phyloP scores from a whole-genome alignment of 306 rosid species.

The Fragaria iinumae region DNA sequence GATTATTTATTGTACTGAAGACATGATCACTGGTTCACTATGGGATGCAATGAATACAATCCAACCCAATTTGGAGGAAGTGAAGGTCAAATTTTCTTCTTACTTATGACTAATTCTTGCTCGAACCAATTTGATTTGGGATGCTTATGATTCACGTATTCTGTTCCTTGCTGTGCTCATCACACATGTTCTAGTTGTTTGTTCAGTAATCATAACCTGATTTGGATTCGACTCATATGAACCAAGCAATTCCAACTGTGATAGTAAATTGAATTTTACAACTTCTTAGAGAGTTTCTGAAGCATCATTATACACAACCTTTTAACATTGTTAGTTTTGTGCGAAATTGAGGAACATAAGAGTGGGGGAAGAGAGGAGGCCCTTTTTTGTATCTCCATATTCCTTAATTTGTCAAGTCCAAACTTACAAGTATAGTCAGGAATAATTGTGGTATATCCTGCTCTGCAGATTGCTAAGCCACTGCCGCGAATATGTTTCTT shows the following conservation, averaged over 20 bases:
- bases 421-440: background rate
- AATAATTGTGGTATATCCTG: constrained; percentile 15
- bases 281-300: background rate
- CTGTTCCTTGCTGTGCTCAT: background rate
- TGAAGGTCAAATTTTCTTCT: constrained; percentile 50
- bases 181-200: constrained; percentile 12
- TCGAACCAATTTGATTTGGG: constrained; percentile 9
- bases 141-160: constrained; percentile 1
- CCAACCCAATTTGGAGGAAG: constrained; percentile 53
- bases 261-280: background rate
- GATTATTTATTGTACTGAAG: constrained; percentile 78
- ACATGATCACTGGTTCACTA: constrained; percentile 68
- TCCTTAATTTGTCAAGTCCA: background rate
- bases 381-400: background rate
- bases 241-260: background rate
- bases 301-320: background rate
- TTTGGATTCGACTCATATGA: background rate
- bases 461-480: constrained; percentile 59
- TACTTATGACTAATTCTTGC: constrained; percentile 15
- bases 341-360: background rate
- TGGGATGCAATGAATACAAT: constrained; percentile 80
- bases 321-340: background rate
- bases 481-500: constrained; percentile 93
- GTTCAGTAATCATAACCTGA: background rate
- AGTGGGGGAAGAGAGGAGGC: background rate